Base-by-base conservation (phyloP, 2,329 filamentous ascomycete genomes). In the Trichoderma gracile region DNA sequence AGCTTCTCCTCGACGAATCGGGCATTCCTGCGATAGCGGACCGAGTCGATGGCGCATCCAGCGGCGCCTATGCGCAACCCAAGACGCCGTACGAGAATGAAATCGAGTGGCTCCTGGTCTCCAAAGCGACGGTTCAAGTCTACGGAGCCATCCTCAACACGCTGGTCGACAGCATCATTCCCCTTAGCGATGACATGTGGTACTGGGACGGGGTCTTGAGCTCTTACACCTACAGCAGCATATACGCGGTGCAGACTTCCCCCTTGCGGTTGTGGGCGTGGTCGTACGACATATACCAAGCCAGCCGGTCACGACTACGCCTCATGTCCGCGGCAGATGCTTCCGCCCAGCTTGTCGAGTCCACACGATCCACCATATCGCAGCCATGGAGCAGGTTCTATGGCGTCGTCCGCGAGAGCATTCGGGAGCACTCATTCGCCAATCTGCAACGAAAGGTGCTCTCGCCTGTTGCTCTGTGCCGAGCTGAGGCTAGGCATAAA, bases 191-290 rank as follows among this genome's bases (percentile, higher is more conserved):
- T 68, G 93, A 97, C 70, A 89, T 97, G 25, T 93, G 90, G 87
- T 98, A 98, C 75, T 99, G 95, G 95, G 92, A 97, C 72, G 90
- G 95, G 69, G 85, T 97, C 2, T 79, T 97, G 33, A 86, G 86
- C 10, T 96, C 92, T 0, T 89, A 92, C 69, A 83, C 86, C 55
- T 91, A 89, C 72, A 93, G 91, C 68, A 89, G 87, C 38, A 75
- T 97, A 3, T 97, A 97, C 76, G 89, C 91, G 15, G 78, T 96
- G 9, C 95, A 99, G 76, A 97, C 89, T 0, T 92, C 89, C 0
- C 95, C 95, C 0, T 71, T 89, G 46, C 84, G 91, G 19, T 75
- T 97, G 40, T 94, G 88, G 86, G 78, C 81, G 3, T 92, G 90
- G 85, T 80, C 85, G 8, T 84, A 83, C 71, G 88, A 90, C 53